A percentile compares a stretch with the other conserved stretches of the same genome.
These are phyloP conservation scores for Auricularia auricula-judae DNA, from an alignment of 768 basidiomycete genomes.

Conservation along the genomic window DNA sequence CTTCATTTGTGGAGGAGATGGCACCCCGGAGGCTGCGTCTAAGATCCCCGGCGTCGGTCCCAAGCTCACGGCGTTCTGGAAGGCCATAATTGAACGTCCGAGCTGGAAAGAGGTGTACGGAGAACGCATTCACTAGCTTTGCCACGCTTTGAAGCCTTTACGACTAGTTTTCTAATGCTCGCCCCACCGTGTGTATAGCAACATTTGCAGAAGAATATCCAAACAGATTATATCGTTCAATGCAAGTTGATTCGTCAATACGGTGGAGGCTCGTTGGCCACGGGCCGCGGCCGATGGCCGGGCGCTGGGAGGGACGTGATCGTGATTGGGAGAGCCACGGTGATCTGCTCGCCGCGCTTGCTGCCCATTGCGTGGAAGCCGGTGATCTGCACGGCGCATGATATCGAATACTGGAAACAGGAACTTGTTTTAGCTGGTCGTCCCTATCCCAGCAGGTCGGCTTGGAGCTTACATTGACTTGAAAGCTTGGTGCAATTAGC, in stretches of 20 bases:
- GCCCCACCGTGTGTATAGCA: too few relatives aligned
- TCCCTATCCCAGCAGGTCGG: background rate
- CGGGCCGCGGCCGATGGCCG: background rate
- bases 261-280: background rate
- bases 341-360: background rate
- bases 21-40: constrained; percentile 24
- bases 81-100: constrained; percentile 45
- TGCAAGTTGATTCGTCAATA: too few relatives aligned
- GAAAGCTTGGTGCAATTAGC: background rate
- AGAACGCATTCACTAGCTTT: constrained; percentile 20
- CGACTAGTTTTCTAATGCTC: background rate
- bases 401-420: background rate
- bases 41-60: constrained; percentile 33
- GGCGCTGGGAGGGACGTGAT: background rate
- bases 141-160: too few relatives aligned
- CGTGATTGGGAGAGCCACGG: background rate
- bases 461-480: background rate
- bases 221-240: too few relatives aligned
- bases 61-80: constrained; percentile 67
- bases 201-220: too few relatives aligned
- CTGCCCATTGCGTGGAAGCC: background rate
- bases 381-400: background rate
- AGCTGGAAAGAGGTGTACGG: constrained; percentile 65
- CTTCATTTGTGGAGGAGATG: constrained; percentile 41
- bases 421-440: background rate